These are phyloP conservation scores for Lepraria neglecta DNA, from an alignment of 495 filamentous ascomycete species.

Conservation along the genomic window DNA sequence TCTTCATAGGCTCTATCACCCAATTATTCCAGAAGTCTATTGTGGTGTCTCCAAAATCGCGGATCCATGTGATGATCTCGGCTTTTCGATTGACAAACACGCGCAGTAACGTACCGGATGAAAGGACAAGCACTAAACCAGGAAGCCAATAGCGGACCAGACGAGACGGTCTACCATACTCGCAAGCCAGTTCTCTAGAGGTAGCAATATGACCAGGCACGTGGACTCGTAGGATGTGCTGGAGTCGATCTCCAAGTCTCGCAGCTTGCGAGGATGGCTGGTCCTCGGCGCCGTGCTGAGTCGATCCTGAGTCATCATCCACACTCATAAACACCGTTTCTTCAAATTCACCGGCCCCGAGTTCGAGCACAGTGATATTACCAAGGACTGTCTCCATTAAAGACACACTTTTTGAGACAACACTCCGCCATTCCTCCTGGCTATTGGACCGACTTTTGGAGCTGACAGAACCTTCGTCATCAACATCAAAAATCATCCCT, in stretches of 20 bases:
- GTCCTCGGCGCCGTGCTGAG: constrained; percentile 27
- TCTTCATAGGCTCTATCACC: constrained; percentile 77
- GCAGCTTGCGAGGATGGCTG: constrained; percentile 41
- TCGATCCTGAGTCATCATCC: constrained; percentile 51
- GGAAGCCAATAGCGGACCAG: constrained; percentile 86
- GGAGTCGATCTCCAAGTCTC: constrained; percentile 59
- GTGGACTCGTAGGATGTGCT: constrained; percentile 53
- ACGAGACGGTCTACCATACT: constrained; percentile 69
- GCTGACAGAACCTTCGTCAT: constrained; percentile 37
- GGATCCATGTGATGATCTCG: constrained; percentile 69
- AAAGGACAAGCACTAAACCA: constrained; percentile 55
- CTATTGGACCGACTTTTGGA: constrained; percentile 39
- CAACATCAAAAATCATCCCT: constrained; percentile 56
- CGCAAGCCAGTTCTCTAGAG: constrained; percentile 43
- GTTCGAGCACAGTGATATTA: constrained; percentile 48
- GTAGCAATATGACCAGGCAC: constrained; percentile 52
- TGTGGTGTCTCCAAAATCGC: constrained; percentile 64
- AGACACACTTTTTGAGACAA: constrained; percentile 63
- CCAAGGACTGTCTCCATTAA: constrained; percentile 75
- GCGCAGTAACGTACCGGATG: constrained; percentile 73
- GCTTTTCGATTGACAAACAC: constrained; percentile 63
- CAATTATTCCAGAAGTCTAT: constrained; percentile 93
- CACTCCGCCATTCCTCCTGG: constrained; percentile 61
- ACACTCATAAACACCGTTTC: constrained; percentile 60
- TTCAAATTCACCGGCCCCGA: constrained; percentile 63